phyloP scores from a whole-genome alignment of 345 rosid genomes.

The Syzygium jambos region DNA sequence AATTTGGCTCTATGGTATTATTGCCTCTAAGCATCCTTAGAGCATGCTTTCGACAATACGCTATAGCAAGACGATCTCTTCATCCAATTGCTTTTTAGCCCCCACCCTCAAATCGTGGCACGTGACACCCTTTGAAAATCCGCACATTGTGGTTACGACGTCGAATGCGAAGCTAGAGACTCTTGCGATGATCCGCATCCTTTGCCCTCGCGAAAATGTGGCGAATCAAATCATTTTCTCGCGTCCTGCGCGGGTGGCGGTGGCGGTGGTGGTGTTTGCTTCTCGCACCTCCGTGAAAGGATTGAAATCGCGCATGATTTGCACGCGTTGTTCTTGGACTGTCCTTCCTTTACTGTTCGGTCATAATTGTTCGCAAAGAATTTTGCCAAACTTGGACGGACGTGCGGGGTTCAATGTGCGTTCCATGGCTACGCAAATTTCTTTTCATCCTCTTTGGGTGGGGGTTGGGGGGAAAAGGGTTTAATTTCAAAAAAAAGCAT shows the following conservation, averaged over 20 bases:
- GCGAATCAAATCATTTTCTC: too few species aligned
- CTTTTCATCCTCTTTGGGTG: background rate
- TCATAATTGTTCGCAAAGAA: background rate
- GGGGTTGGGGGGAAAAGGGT: too few species aligned
- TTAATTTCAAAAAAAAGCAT: too few species aligned
- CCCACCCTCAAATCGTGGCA: background rate
- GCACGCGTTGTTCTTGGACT: background rate
- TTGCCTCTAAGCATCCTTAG: background rate
- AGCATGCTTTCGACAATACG: too few species aligned
- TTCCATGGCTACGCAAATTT: background rate
- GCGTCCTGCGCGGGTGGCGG: too few species aligned
- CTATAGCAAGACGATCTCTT: too few species aligned
- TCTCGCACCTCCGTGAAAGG: background rate
- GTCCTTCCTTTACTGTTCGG: background rate
- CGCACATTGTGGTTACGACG: background rate
- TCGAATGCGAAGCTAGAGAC: background rate
- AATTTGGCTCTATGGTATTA: background rate
- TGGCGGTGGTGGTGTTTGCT: too few species aligned
- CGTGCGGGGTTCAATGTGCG: background rate
- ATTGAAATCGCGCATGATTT: background rate
- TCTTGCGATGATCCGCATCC: background rate
- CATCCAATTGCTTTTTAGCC: too few species aligned
- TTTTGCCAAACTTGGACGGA: background rate
- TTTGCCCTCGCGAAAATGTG: too few species aligned
- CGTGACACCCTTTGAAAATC: background rate